These are phyloP conservation scores for Phytophthora podocarpi DNA, from an alignment of 352 stramenopile genomes.

Conservation along the genomic window DNA sequence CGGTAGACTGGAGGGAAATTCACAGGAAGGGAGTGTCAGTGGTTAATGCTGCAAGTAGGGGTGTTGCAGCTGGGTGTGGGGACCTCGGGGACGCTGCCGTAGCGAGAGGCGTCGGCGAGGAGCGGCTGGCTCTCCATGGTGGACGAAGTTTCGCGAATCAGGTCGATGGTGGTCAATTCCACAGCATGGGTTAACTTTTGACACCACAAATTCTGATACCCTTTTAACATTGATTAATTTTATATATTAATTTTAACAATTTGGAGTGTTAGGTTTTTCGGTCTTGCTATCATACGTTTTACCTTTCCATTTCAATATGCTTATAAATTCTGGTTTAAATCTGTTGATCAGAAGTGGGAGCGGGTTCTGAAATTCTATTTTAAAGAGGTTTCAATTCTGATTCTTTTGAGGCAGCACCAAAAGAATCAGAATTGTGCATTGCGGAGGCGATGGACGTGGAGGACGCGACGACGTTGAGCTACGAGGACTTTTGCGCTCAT, in stretches of 20 bases:
- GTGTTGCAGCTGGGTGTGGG: neutral
- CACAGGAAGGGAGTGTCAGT: neutral
- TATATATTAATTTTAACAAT: too few relatives aligned
- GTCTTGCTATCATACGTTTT: too few relatives aligned
- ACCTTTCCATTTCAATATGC: too few relatives aligned
- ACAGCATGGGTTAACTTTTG: neutral
- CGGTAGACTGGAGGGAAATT: slow-evolving; percentile 8
- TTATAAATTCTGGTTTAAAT: too few relatives aligned
- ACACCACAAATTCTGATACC: slow-evolving; percentile 1
- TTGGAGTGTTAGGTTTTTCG: too few relatives aligned
- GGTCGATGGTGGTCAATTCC: slow-evolving; percentile 5
- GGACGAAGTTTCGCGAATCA: slow-evolving; percentile 8
- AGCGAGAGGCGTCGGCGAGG: slow-evolving; percentile 24
- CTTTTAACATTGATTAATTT: too few relatives aligned
- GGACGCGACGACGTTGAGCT: slow-evolving; percentile 59
- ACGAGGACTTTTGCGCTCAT: slow-evolving; percentile 71
- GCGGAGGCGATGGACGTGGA: slow-evolving; percentile 52
- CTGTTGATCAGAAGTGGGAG: too few relatives aligned
- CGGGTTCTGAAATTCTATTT: too few relatives aligned
- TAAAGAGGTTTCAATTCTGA: neutral
- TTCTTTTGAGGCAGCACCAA: too few relatives aligned
- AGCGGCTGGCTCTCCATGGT: slow-evolving; percentile 47
- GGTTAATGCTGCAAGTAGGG: neutral
- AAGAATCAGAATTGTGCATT: too few relatives aligned
- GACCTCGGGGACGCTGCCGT: slow-evolving; percentile 39